Evolutionary conservation across 2,329 filamentous ascomycete genomes (phyloP).

Genomic region (Colletotrichum cuscutae): DNA sequence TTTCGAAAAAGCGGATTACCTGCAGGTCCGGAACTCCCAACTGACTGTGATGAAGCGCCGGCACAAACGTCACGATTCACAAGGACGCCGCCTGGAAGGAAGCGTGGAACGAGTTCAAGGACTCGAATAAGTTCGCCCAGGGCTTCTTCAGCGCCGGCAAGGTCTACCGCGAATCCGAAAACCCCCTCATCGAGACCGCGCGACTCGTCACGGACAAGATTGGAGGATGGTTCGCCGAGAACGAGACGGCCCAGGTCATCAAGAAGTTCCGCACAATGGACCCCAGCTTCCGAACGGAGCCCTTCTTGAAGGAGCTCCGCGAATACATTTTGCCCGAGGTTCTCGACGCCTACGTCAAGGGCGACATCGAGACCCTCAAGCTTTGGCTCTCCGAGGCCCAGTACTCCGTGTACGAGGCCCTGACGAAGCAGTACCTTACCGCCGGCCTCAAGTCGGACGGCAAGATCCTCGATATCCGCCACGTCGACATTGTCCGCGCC

Average conservation of each 20-base stretch:
- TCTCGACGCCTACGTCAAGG: constrained; percentile 97
- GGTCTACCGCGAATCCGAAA: constrained; percentile 95
- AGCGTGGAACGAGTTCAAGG: constrained; percentile 96
- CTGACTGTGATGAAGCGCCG: constrained; percentile 72
- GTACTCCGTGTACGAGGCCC: constrained; percentile 95
- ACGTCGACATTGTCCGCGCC: constrained; percentile 88
- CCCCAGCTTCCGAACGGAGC: constrained; percentile 92
- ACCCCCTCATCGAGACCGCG: constrained; percentile 91
- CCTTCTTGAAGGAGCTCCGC: constrained; percentile 93
- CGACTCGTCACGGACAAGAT: constrained; percentile 94
- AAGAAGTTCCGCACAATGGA: constrained; percentile 98
- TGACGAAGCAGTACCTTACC: constrained; percentile 95
- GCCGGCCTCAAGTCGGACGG: constrained; percentile 95
- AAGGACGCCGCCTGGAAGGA: constrained; percentile 99
- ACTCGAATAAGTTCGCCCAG: constrained; percentile 89
- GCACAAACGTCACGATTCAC: constrained; percentile 93
- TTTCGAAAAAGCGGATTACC: constrained; percentile 31
- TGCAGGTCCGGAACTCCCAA: constrained; percentile 32
- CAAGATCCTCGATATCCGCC: constrained; percentile 92
- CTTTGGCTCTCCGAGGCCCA: constrained; percentile 97
- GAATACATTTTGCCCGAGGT: constrained; percentile 99
- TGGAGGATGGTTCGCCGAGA: constrained; percentile 97
- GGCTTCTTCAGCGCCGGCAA: constrained; percentile 86
- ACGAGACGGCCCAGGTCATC: constrained; percentile 96
- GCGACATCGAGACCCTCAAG: constrained; percentile 89